These are phyloP conservation scores for Talaromyces islandicus DNA, from an alignment of 2,329 filamentous ascomycete species.

Conservation along the genomic window DNA sequence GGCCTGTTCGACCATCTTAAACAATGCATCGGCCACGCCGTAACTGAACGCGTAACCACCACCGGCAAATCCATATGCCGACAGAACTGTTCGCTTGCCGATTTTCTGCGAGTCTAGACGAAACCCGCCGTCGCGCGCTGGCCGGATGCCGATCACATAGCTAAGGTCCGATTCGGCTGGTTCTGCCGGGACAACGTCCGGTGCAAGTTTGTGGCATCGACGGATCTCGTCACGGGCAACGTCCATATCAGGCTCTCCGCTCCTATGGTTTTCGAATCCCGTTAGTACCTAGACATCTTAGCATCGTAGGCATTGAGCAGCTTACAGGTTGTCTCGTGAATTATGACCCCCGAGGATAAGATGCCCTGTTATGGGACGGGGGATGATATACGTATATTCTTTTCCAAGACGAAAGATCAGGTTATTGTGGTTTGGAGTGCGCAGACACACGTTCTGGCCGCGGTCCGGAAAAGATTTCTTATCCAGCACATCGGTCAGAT, in stretches of 20 bases:
- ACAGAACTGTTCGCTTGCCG: slow-evolving; percentile 22
- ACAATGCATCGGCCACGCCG: slow-evolving; percentile 28
- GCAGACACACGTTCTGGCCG: slow-evolving; percentile 33
- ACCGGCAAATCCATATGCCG: slow-evolving; percentile 34
- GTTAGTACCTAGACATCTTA: no score
- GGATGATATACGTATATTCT: slow-evolving; percentile 35
- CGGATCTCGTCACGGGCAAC: slow-evolving; percentile 33
- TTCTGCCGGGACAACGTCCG: slow-evolving; percentile 27
- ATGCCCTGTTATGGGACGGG: slow-evolving; percentile 26
- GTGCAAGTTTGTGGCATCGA: slow-evolving; percentile 33
- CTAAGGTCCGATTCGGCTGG: slow-evolving; percentile 23
- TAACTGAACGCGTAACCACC: slow-evolving; percentile 35
- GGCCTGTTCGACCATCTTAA: slow-evolving; percentile 28
- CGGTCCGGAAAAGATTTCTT: slow-evolving; percentile 30
- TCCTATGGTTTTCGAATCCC: not conserved
- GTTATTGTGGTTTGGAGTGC: slow-evolving; percentile 22
- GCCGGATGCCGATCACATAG: slow-evolving; percentile 32
- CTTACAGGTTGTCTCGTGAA: slow-evolving; percentile 26
- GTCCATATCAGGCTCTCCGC: slow-evolving; percentile 26
- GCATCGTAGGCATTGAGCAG: not conserved
- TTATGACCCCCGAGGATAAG: slow-evolving; percentile 32
- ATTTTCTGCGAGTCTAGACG: slow-evolving; percentile 26
- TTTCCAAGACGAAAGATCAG: slow-evolving; percentile 32
- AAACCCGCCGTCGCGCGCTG: slow-evolving; percentile 28
- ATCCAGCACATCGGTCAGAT: slow-evolving; percentile 28